phyloP scores from a whole-genome alignment of 2,329 filamentous ascomycete species.

The Cordyceps pruinosa region DNA sequence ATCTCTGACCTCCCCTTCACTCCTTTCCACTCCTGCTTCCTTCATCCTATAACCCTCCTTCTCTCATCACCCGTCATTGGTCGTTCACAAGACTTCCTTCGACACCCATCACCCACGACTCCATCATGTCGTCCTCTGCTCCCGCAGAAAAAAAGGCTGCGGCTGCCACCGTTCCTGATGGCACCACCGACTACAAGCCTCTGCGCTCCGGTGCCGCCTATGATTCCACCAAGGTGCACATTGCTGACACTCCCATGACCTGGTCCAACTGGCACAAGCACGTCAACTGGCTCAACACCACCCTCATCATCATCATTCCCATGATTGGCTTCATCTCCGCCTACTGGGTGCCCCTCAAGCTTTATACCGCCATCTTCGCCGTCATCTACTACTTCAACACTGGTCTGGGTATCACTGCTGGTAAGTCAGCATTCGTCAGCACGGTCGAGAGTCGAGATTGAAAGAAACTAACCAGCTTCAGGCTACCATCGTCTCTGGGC shows the following conservation, averaged over 20 bases:
- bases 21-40: background rate
- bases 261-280: constrained; percentile 83
- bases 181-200: constrained; percentile 50
- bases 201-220: constrained; percentile 35
- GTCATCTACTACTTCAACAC: constrained; percentile 79
- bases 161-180: constrained; percentile 40
- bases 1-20: background rate
- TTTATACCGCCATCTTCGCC: constrained; percentile 67
- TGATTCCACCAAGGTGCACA: constrained; percentile 69
- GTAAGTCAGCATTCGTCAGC: constrained; percentile 35
- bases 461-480: constrained; percentile 11
- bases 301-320: constrained; percentile 72
- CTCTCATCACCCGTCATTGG: background rate
- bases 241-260: constrained; percentile 76
- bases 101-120: background rate
- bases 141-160: constrained; percentile 25
- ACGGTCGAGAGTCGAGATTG: too few species aligned
- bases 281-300: constrained; percentile 87
- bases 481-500: constrained; percentile 69
- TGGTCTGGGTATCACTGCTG: constrained; percentile 71
- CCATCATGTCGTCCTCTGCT: constrained; percentile 11
- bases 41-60: background rate
- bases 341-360: constrained; percentile 69
- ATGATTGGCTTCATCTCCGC: constrained; percentile 64
- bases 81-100: background rate